Percentiles rank a stretch among this genome's conserved stretches.
Conservation (phyloP, 2,329 filamentous ascomycete genomes). For the Fusarium albidum region DNA sequence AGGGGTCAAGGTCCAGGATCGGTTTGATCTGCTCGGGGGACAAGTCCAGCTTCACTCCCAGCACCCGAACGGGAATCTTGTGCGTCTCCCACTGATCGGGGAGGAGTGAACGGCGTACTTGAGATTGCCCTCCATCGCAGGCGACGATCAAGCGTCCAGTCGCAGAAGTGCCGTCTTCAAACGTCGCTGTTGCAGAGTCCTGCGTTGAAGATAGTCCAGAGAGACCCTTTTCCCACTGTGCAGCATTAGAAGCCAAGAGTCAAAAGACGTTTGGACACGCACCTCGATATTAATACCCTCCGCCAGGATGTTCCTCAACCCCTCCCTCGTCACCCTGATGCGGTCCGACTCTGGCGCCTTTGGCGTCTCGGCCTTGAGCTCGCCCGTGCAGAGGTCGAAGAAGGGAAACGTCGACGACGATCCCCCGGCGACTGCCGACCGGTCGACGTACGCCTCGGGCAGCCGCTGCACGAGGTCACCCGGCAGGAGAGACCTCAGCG, state of each 20-base stretch:
- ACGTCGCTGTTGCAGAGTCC: constrained; percentile 51
- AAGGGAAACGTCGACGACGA: constrained; percentile 60
- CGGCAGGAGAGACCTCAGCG: constrained; percentile 60
- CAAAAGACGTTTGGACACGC: background rate
- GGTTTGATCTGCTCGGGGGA: constrained; percentile 50
- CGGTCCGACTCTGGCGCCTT: constrained; percentile 53
- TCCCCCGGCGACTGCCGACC: constrained; percentile 56
- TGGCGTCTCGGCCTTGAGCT: constrained; percentile 51
- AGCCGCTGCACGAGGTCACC: constrained; percentile 53
- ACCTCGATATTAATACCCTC: constrained; percentile 57
- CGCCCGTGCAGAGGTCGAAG: constrained; percentile 61
- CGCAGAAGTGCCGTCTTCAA: constrained; percentile 54
- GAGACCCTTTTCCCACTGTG: constrained; percentile 55
- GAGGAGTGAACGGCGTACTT: constrained; percentile 49
- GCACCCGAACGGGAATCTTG: constrained; percentile 56
- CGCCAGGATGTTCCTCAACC: constrained; percentile 55
- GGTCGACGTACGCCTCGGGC: constrained; percentile 61
- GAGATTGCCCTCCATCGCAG: constrained; percentile 60
- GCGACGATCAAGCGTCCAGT: constrained; percentile 56
- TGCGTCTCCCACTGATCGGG: constrained; percentile 45
- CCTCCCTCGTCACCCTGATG: constrained; percentile 57
- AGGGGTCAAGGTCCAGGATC: constrained; percentile 58
- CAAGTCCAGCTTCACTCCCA: constrained; percentile 56
- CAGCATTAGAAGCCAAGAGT: background rate
- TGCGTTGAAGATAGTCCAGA: constrained; percentile 39